Percentiles rank a stretch among this genome's conserved stretches.
phyloP scores from a whole-genome alignment of 2,329 filamentous ascomycete genomes.

The Penicillium sp. region DNA sequence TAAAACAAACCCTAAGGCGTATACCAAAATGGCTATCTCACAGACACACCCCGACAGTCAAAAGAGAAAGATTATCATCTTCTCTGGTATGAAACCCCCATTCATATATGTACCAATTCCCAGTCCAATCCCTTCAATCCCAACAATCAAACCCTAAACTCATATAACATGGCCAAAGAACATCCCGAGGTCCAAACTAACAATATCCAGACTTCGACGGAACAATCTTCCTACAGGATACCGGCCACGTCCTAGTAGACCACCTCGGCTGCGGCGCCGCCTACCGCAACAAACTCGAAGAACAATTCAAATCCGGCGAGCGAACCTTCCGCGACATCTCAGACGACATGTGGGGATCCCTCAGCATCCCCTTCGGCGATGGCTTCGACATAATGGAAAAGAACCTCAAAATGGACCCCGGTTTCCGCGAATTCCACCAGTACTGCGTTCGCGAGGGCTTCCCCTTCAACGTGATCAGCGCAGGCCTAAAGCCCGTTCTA shows the following conservation, averaged over 20 bases:
- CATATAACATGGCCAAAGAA: neutral
- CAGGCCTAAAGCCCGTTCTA: constrained; percentile 64
- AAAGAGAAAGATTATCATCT: constrained; percentile 47
- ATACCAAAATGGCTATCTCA: constrained; percentile 3
- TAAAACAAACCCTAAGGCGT: neutral
- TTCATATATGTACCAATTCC: no score
- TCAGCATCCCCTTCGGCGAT: constrained; percentile 65
- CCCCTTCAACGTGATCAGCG: constrained; percentile 68
- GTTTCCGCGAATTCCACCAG: constrained; percentile 62
- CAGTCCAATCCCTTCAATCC: neutral
- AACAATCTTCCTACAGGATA: constrained; percentile 70
- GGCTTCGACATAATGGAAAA: constrained; percentile 64
- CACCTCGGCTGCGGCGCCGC: constrained; percentile 60
- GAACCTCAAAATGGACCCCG: constrained; percentile 60
- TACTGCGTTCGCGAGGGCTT: constrained; percentile 63
- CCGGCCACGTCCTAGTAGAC: constrained; percentile 67
- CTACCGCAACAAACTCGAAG: constrained; percentile 56
- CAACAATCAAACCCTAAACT: neutral
- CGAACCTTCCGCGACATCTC: constrained; percentile 68
- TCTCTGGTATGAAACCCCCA: constrained; percentile 38
- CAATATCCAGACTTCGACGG: constrained; percentile 61
- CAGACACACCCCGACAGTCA: constrained; percentile 15
- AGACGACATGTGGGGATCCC: constrained; percentile 68
- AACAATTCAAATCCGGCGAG: constrained; percentile 63
- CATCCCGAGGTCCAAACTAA: neutral